Base-by-base conservation (phyloP, 192 early-diverging fungal genomes). In the Chytriomyces confervae region DNA sequence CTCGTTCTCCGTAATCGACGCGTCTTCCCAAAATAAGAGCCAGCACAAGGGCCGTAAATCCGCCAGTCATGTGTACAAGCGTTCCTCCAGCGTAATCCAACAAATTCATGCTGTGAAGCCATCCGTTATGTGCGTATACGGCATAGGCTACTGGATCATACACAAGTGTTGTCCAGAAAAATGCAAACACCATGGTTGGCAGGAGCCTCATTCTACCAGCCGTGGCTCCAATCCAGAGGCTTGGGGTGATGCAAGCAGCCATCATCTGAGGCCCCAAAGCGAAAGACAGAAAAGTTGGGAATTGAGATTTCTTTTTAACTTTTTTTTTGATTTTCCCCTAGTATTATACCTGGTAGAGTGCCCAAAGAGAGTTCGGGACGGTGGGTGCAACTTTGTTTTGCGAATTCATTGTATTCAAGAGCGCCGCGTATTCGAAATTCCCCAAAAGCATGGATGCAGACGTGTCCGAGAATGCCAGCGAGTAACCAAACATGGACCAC, bases 71-170 rank as follows among this genome's bases (percentile, higher is more conserved):
- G 81, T 99, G 95, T 29, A 99, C 95, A 24, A 96, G 95, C n/a
- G 95, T 94, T 27, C 97, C 96, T 61, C 97, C 97, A 16, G 97
- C 96, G 75, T 94, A 99, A 85, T 99, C 96, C 27, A 96, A 87
- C 36, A 87, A 89, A 47, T 78, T 78, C 48, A 89, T 61, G 47
- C 90, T 90, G 61, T 82, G 85, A 63, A 93, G 84, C 95, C 95
- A 99, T 3, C 97, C 97, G 72, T 91, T 92, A 45, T 85, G 66
- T 16, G 89, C 90, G 95, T 95, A 99, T 27, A 94, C 93, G 95
- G 95, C 96, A 89, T 93, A 99, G 13, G 95, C 95, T 68, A 94
- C 91, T n/a, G 92, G 92, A 82, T 96, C 93, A 80, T 98, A 98
- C 24, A 97, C 93, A 69, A 98, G 65, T 7, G 97, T 86, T 7